These are phyloP conservation scores for Bimuria novae-zelandiae DNA, from an alignment of 2,329 filamentous ascomycete genomes.

Conservation along the genomic window DNA sequence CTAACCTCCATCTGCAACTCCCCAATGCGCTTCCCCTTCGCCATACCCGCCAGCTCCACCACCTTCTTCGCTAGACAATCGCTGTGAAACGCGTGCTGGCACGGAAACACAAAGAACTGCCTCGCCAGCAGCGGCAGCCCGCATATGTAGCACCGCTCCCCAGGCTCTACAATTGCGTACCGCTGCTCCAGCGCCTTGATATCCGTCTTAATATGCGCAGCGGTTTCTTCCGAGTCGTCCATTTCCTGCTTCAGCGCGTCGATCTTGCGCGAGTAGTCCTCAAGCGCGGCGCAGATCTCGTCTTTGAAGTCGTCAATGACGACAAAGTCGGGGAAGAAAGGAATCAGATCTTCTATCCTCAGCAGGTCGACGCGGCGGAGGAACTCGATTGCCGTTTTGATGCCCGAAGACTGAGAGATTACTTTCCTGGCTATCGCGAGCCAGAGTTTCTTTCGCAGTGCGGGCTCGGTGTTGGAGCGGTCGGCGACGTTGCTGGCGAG, in stretches of 20 bases:
- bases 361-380: slow-evolving; percentile 88
- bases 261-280: slow-evolving; percentile 91
- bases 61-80: slow-evolving; percentile 90
- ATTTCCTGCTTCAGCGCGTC: slow-evolving; percentile 88
- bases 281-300: slow-evolving; percentile 90
- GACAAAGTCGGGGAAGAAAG: slow-evolving; percentile 98
- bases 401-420: slow-evolving; percentile 81
- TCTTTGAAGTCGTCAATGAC: slow-evolving; percentile 99
- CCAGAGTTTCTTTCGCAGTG: slow-evolving; percentile 92
- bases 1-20: slow-evolving; percentile 85
- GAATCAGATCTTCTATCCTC: slow-evolving; percentile 94
- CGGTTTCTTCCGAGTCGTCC: slow-evolving; percentile 90
- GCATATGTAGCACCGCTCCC: slow-evolving; percentile 91
- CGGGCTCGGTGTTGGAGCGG: slow-evolving; percentile 75
- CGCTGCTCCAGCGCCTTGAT: slow-evolving; percentile 83
- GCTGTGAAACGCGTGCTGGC: slow-evolving; percentile 96
- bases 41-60: slow-evolving; percentile 76
- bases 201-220: slow-evolving; percentile 86
- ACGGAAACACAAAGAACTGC: slow-evolving; percentile 98
- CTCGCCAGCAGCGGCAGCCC: slow-evolving; percentile 81
- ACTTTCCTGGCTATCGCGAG: slow-evolving; percentile 93
- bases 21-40: slow-evolving; percentile 76
- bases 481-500: slow-evolving; percentile 90
- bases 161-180: slow-evolving; percentile 95
- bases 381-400: slow-evolving; percentile 87